phyloP scores from a whole-genome alignment of 345 rosid genomes.

The Passiflora organensis region DNA sequence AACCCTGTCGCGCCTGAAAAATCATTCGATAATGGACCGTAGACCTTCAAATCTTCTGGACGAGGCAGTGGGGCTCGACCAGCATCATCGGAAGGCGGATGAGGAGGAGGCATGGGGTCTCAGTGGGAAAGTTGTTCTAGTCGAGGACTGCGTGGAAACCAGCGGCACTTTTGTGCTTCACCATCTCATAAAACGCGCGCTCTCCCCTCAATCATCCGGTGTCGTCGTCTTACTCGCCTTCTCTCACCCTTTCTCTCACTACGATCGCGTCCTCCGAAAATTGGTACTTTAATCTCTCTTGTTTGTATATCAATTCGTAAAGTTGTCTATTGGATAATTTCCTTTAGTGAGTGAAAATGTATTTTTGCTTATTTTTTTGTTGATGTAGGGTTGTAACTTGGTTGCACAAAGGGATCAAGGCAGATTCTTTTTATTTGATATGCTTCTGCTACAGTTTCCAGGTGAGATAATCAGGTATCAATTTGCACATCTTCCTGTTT shows the following conservation, averaged over 20 bases:
- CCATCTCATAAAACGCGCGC: constrained; percentile 70
- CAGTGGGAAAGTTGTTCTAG: constrained; percentile 42
- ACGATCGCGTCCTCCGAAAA: constrained; percentile 45
- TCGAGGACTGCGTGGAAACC: constrained; percentile 84
- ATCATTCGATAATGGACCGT: constrained; percentile 6
- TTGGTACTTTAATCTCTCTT: constrained; percentile 5
- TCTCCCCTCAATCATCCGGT: constrained; percentile 42
- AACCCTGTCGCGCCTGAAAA: no score
- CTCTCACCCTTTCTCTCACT: constrained; percentile 80
- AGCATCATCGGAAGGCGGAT: constrained; percentile 4
- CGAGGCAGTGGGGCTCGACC: constrained; percentile 56
- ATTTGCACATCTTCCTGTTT: no score
- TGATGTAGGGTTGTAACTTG: constrained; percentile 75
- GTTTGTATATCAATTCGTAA: not conserved
- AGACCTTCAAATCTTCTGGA: constrained; percentile 52
- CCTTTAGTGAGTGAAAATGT: not conserved
- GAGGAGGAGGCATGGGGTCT: constrained; percentile 36
- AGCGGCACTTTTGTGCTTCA: constrained; percentile 73
- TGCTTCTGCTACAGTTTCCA: constrained; percentile 55
- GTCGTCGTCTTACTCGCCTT: constrained; percentile 64
- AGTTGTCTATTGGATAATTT: not conserved
- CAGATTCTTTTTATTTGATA: constrained; percentile 66
- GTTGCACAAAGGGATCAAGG: constrained; percentile 46
- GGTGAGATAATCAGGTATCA: constrained; percentile 48
- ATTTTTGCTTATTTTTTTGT: not conserved